These are phyloP conservation scores for Kurtzmaniella natalensis DNA, from an alignment of 1,139 yeast species.

Conservation along the genomic window DNA sequence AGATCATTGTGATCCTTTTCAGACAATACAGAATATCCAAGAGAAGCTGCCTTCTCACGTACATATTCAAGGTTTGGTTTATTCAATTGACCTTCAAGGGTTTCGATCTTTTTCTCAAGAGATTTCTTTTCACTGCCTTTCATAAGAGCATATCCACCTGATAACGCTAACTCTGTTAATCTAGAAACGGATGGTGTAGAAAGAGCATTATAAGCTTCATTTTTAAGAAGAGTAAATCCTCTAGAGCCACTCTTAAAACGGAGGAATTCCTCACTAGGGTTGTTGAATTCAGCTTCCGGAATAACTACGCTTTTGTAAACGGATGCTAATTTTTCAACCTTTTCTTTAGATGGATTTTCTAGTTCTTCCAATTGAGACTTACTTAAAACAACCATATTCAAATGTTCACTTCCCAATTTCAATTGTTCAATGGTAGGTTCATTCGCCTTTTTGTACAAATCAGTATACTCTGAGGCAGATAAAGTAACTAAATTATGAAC, in stretches of 20 bases:
- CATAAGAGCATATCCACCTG: background rate
- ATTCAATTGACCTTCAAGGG: constrained; percentile 8
- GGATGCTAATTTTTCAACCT: background rate
- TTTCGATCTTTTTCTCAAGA: constrained; percentile 6
- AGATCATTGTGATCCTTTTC: constrained; percentile 10
- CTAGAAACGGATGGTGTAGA: constrained; percentile 20
- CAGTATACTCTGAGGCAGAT: constrained; percentile 30
- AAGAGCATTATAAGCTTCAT: constrained; percentile 14
- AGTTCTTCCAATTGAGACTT: constrained; percentile 15
- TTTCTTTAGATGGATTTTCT: constrained; percentile 9
- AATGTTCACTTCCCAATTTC: constrained; percentile 10
- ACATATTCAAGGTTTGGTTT: constrained; percentile 22
- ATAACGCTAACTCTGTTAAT: constrained; percentile 15
- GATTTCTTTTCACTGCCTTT: background rate
- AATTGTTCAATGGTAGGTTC: constrained; percentile 18
- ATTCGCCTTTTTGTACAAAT: constrained; percentile 29
- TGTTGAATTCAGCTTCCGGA: constrained; percentile 1
- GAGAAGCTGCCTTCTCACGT: constrained; percentile 13
- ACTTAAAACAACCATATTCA: constrained; percentile 7
- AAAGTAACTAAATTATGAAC: constrained; percentile 32
- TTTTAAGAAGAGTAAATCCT: constrained; percentile 10
- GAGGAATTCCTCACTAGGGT: constrained; percentile 2
- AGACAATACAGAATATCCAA: constrained; percentile 11
- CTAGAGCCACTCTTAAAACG: background rate
- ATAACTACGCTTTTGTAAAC: background rate